A percentile compares a stretch with the other conserved stretches of the same genome.
Evolutionary conservation across 805 yeast species (phyloP).

Genomic region (Nakazawaea ishiwadae): DNA sequence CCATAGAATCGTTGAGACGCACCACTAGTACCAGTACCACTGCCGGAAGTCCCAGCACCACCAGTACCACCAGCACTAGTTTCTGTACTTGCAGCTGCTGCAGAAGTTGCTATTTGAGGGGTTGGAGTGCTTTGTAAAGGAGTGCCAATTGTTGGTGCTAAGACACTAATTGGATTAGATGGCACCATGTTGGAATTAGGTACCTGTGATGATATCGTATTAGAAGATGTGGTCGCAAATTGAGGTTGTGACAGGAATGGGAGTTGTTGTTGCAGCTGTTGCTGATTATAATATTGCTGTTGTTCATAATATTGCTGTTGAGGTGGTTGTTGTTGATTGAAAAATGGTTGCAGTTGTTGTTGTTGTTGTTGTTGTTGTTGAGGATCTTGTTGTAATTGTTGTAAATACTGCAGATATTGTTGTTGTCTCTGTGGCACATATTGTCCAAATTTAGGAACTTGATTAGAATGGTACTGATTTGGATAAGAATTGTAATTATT

Average conservation of each 20-base stretch:
- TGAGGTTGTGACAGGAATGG: neutral
- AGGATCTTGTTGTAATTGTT: conserved; percentile 9
- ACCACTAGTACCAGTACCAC: too few species aligned
- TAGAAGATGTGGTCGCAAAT: too few species aligned
- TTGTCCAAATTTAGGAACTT: conserved; percentile 8
- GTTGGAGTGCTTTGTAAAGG: too few species aligned
- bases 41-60: neutral
- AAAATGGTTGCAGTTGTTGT: conserved; percentile 8
- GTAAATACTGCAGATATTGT: conserved; percentile 10
- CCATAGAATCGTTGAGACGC: too few species aligned
- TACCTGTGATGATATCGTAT: neutral
- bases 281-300: neutral
- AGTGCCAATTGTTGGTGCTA: too few species aligned
- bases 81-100: neutral
- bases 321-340: neutral
- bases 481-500: conserved; percentile 7
- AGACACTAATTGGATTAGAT: neutral
- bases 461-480: conserved; percentile 2
- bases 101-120: too few species aligned
- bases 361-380: conserved; percentile 4
- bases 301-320: conserved; percentile 1
- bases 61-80: neutral
- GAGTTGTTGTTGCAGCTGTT: conserved; percentile 1
- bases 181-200: neutral
- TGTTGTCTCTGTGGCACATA: conserved; percentile 6